phyloP scores from a whole-genome alignment of 805 yeast genomes.

The Priceomyces carsonii region DNA sequence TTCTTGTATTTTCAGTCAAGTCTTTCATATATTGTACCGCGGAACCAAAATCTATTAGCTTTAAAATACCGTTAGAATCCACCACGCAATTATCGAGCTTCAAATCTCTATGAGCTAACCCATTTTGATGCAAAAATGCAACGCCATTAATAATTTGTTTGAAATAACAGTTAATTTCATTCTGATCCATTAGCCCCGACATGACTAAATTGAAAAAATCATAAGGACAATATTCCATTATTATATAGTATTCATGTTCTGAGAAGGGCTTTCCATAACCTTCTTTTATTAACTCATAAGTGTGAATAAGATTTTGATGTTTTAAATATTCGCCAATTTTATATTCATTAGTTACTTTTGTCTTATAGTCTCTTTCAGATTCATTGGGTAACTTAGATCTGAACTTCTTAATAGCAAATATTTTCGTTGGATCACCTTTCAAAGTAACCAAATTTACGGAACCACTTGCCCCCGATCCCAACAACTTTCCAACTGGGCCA shows the following conservation, averaged over 20 bases:
- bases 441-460: constrained; percentile 79
- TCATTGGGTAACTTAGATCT: constrained; percentile 65
- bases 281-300: constrained; percentile 77
- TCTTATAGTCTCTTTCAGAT: constrained; percentile 65
- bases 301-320: constrained; percentile 79
- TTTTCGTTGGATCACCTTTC: constrained; percentile 46
- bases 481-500: constrained; percentile 64
- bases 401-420: constrained; percentile 88
- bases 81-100: constrained; percentile 95
- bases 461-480: constrained; percentile 96
- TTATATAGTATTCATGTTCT: constrained; percentile 53
- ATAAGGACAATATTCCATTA: constrained; percentile 91
- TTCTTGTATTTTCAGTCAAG: constrained; percentile 3
- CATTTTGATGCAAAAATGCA: constrained; percentile 70
- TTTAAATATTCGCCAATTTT: constrained; percentile 71
- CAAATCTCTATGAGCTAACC: constrained; percentile 90
- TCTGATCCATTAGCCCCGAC: constrained; percentile 74
- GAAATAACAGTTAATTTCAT: constrained; percentile 79
- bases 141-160: constrained; percentile 80
- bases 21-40: constrained; percentile 80
- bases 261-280: constrained; percentile 24
- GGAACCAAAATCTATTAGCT: constrained; percentile 91
- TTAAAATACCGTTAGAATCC: constrained; percentile 67
- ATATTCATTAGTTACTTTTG: constrained; percentile 80
- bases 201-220: constrained; percentile 93